phyloP scores from a whole-genome alignment of 163 green algal genomes.

The Smithsoniella earleae region DNA sequence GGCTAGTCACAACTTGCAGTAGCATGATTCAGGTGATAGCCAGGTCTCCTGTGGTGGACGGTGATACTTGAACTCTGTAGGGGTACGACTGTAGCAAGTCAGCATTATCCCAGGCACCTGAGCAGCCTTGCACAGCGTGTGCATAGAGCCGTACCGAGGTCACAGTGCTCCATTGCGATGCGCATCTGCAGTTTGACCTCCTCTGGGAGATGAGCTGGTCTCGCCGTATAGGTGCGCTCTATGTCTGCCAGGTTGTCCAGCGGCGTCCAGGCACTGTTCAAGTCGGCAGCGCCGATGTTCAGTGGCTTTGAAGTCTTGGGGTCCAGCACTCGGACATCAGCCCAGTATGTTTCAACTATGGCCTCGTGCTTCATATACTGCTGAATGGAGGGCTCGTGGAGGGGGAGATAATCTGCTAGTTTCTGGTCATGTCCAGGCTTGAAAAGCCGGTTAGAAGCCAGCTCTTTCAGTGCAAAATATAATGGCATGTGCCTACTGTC shows the following conservation, averaged over 20 bases:
- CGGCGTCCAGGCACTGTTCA: neutral
- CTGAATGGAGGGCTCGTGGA: constrained; percentile 23
- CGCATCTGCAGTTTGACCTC: constrained; percentile 29
- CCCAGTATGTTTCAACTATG: constrained; percentile 29
- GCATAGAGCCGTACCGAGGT: constrained; percentile 2
- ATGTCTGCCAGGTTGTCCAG: constrained; percentile 24
- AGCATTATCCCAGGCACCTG: neutral
- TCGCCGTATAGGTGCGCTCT: constrained; percentile 25
- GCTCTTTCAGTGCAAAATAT: constrained; percentile 29
- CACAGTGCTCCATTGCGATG: constrained; percentile 29
- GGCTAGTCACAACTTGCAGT: neutral
- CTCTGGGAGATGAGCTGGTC: neutral
- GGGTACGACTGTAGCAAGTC: neutral
- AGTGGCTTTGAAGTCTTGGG: constrained; percentile 16
- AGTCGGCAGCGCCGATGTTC: neutral
- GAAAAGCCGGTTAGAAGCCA: neutral
- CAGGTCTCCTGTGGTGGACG: neutral
- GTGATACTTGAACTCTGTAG: neutral
- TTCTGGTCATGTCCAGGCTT: neutral
- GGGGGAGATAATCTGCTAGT: constrained; percentile 1
- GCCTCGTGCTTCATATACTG: constrained; percentile 31
- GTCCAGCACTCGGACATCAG: constrained; percentile 19
- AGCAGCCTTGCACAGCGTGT: neutral
- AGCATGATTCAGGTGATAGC: too few species aligned
- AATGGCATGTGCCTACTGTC: constrained; percentile 7